A percentile compares a stretch with the other conserved stretches of the same genome.
phyloP scores from a whole-genome alignment of 2,329 filamentous ascomycete genomes.

The Gaeumannomyces sp. region DNA sequence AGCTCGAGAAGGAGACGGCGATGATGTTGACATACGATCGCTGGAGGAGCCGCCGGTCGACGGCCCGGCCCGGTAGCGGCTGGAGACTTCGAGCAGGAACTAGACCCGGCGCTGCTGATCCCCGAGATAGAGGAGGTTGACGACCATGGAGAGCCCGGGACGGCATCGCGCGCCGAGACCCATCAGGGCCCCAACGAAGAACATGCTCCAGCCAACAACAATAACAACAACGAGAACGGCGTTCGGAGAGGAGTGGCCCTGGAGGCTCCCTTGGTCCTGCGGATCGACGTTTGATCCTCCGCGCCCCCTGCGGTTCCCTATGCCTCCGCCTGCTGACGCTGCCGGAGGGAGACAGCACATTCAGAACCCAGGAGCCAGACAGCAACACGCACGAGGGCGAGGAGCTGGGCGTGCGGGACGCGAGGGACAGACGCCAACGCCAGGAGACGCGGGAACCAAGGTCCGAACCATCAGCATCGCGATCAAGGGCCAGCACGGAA shows the following conservation, averaged over 20 bases:
- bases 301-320: slow-evolving; percentile 7
- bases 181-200: slow-evolving; percentile 9
- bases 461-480: slow-evolving; percentile 8
- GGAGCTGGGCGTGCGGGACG: slow-evolving; percentile 6
- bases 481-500: slow-evolving; percentile 5
- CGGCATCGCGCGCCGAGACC: slow-evolving; percentile 9
- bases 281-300: slow-evolving; percentile 35
- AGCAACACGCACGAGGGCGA: slow-evolving; percentile 1
- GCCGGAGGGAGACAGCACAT: slow-evolving; percentile 2
- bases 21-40: slow-evolving; percentile 40
- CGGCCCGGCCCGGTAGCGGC: slow-evolving; percentile 15
- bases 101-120: slow-evolving; percentile 13
- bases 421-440: slow-evolving; percentile 6
- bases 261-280: slow-evolving; percentile 51
- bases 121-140: slow-evolving; percentile 28
- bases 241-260: slow-evolving; percentile 34
- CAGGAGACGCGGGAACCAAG: not conserved
- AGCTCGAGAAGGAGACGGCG: slow-evolving; percentile 75
- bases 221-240: slow-evolving; percentile 17
- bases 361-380: slow-evolving; percentile 3
- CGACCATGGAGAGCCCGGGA: slow-evolving; percentile 22
- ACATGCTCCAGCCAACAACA: slow-evolving; percentile 14
- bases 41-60: slow-evolving; percentile 26
- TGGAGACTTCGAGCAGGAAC: not conserved
- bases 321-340: not conserved